Evolutionary conservation across 371 early-diverging fungal species (phyloP).

Genomic region (Antonospora locustae): DNA sequence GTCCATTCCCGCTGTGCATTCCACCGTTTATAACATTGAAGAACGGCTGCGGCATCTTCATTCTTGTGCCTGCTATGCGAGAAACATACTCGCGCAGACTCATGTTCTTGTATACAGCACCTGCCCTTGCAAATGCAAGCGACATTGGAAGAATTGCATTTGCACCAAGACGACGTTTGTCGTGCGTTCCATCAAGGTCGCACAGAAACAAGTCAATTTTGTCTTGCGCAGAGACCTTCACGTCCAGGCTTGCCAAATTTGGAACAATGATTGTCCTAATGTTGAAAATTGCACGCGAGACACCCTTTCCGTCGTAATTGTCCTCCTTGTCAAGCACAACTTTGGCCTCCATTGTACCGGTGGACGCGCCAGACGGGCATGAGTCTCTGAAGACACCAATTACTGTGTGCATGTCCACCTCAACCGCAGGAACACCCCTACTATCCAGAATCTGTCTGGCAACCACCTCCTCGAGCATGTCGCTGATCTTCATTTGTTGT

Average conservation of each 20-base stretch:
- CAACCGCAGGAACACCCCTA: conserved; percentile 92
- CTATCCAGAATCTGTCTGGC: conserved; percentile 96
- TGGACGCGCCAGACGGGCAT: conserved; percentile 93
- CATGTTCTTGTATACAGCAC: conserved; percentile 72
- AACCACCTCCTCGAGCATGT: too few species aligned
- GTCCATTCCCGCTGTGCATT: conserved; percentile 89
- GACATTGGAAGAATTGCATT: conserved; percentile 94
- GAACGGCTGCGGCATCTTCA: conserved; percentile 77
- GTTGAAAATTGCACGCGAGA: conserved; percentile 72
- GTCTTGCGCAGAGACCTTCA: conserved; percentile 67
- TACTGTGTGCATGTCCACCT: conserved; percentile 80
- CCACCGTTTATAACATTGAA: conserved; percentile 99
- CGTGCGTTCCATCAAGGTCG: conserved; percentile 73
- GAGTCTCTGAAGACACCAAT: conserved; percentile 76
- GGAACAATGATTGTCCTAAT: conserved; percentile 72
- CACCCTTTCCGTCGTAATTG: conserved; percentile 81
- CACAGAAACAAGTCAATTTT: conserved; percentile 76
- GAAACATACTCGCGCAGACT: conserved; percentile 77
- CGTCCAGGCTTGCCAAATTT: conserved; percentile 60
- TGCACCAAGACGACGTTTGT: conserved; percentile 75
- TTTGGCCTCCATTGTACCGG: conserved; percentile 88
- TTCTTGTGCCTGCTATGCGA: conserved; percentile 60
- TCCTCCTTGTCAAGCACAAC: conserved; percentile 78
- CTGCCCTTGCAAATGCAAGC: conserved; percentile 78
- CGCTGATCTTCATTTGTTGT: too few species aligned